Conservation (phyloP, 306 rosid genomes). For the Quercus robur region DNA sequence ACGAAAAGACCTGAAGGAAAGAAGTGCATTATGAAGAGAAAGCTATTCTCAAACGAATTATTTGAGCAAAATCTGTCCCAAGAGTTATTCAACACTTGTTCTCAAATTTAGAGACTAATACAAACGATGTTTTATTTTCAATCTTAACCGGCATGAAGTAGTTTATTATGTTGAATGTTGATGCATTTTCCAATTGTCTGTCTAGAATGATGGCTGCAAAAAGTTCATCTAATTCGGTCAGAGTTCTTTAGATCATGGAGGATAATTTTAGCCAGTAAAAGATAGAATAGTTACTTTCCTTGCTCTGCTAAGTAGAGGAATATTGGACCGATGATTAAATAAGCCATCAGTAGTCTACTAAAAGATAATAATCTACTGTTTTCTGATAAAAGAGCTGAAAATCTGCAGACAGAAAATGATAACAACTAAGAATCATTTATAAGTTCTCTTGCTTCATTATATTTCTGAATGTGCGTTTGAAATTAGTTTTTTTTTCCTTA, state of each 20-base stretch:
- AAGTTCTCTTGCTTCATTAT: too few relatives aligned
- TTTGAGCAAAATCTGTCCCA: slow-evolving; percentile 79
- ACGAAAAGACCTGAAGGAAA: slow-evolving; percentile 67
- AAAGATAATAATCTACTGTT: background rate
- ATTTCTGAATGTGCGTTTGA: too few relatives aligned
- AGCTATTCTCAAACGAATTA: slow-evolving; percentile 74
- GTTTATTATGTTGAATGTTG: slow-evolving; percentile 21
- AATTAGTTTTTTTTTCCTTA: too few relatives aligned
- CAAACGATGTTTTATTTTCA: slow-evolving; percentile 8
- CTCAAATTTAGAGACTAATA: background rate
- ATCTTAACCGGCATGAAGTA: slow-evolving; percentile 13
- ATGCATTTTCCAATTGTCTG: slow-evolving; percentile 17
- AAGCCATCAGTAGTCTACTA: too few relatives aligned
- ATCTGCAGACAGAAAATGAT: too few relatives aligned
- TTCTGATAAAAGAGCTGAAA: background rate
- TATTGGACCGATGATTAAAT: too few relatives aligned
- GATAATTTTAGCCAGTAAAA: slow-evolving; percentile 7
- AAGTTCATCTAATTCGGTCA: background rate
- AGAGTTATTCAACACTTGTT: slow-evolving; percentile 11
- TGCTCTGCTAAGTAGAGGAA: background rate
- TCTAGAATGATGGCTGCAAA: slow-evolving; percentile 21
- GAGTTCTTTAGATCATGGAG: slow-evolving; percentile 6
- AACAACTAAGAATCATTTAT: too few relatives aligned
- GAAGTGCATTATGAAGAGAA: slow-evolving; percentile 73
- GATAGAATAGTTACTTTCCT: background rate